Conservation (phyloP, 768 basidiomycete genomes). For the Rhodotorula paludigena region DNA sequence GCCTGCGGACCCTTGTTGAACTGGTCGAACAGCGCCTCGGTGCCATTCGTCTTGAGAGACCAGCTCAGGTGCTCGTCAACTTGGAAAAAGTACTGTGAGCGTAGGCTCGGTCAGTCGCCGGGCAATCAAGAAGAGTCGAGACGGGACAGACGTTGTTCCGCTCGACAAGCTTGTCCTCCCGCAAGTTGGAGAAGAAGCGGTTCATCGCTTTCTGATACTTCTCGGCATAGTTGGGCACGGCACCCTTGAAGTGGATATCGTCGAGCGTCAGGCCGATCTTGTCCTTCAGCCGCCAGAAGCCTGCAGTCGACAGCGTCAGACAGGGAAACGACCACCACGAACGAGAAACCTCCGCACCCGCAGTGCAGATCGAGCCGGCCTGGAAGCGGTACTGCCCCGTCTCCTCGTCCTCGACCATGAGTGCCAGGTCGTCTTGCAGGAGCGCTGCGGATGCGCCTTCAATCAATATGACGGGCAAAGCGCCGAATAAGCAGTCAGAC, state of each 20-base stretch:
- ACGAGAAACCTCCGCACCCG: conserved; percentile 51
- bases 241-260: conserved; percentile 65
- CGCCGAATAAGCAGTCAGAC: conserved; percentile 46
- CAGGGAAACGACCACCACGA: not conserved
- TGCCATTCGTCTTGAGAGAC: conserved; percentile 27
- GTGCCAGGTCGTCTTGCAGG: conserved; percentile 45
- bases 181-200: conserved; percentile 64
- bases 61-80: conserved; percentile 16
- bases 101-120: conserved; percentile 33
- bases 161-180: conserved; percentile 63
- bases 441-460: not conserved
- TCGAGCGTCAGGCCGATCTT: conserved; percentile 69
- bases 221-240: conserved; percentile 67
- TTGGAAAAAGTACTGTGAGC: conserved; percentile 13
- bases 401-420: conserved; percentile 50
- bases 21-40: conserved; percentile 54
- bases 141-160: conserved; percentile 61
- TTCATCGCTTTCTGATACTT: conserved; percentile 63
- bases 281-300: conserved; percentile 70
- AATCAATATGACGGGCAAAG: no score
- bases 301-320: conserved; percentile 47
- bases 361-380: conserved; percentile 63
- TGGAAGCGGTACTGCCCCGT: conserved; percentile 66
- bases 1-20: conserved; percentile 23
- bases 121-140: conserved; percentile 3